A percentile compares a stretch with the other conserved stretches of the same genome.
phyloP scores from a whole-genome alignment of 805 yeast species.

The Metschnikowia gelsemii region DNA sequence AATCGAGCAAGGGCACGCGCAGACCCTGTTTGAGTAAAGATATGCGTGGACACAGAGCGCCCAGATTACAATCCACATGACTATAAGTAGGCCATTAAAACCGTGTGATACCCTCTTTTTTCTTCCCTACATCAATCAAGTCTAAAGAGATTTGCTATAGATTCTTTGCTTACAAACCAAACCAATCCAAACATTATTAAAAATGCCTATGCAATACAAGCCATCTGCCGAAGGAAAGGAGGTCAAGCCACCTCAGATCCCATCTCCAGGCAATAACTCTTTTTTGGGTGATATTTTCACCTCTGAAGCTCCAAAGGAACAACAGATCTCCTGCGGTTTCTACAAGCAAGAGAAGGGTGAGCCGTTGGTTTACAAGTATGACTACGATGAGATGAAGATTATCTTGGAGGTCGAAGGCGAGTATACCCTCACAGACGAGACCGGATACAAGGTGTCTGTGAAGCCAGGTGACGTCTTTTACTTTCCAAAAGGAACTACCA shows the following conservation, averaged over 20 bases:
- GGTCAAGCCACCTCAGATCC: conserved; percentile 56
- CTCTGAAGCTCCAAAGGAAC: conserved; percentile 57
- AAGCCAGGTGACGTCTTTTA: conserved; percentile 67
- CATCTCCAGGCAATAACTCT: conserved; percentile 66
- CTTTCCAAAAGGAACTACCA: conserved; percentile 66
- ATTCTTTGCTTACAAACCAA: conserved; percentile 2
- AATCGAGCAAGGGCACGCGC: conserved; percentile 5
- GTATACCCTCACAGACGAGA: conserved; percentile 60
- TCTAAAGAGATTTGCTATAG: conserved; percentile 2
- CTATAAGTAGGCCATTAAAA: conserved; percentile 6
- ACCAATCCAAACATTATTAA: conserved; percentile 14
- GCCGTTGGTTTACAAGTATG: conserved; percentile 64
- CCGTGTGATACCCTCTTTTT: background rate
- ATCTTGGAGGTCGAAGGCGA: conserved; percentile 67
- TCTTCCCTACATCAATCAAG: background rate
- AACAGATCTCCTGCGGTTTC: conserved; percentile 66
- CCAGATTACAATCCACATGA: conserved; percentile 2
- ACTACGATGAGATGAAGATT: conserved; percentile 67
- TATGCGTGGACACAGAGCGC: conserved; percentile 9
- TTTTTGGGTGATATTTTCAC: conserved; percentile 66
- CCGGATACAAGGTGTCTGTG: conserved; percentile 56
- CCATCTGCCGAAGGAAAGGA: conserved; percentile 54
- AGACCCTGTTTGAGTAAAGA: conserved; percentile 6
- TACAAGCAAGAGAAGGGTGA: conserved; percentile 68
- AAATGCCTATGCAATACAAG: conserved; percentile 56